Base-by-base conservation (phyloP, 345 rosid genomes). In the Citrus medica region DNA sequence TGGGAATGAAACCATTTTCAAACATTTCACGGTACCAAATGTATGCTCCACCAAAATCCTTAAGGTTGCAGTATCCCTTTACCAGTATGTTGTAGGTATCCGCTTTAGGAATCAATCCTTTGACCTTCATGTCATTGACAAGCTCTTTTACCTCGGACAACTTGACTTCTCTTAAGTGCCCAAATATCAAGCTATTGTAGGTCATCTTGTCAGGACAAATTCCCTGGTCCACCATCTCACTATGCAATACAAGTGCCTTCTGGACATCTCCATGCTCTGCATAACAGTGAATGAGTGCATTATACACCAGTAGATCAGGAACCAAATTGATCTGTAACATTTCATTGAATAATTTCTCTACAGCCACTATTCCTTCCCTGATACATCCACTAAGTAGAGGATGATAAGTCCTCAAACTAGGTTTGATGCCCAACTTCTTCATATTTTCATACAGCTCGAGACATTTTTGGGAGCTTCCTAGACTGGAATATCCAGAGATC, bases 11-110 rank as follows among this genome's bases (percentile, higher is more conserved):
- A 78, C 89, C 87, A 80, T 84, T 84, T 22, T 83, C 89, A 25
- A 86, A 67, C 97, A 93, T 92, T 85, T 90, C 92, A 82, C 90
- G 85, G 82, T 86, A 90, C 95, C 97, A 92, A 81, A 12, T 30
- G 80, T 89, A 93, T 40, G 93, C 98, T 56, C 87, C 92, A 55
- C 38, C 40, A 75, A 83, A 90, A 67, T 89, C 86, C 75, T 83
- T 86, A 25, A 46, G 66, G 67, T 89, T 87, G 63, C 94, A 90
- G 75, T 87, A 76, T 38, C 92, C 94, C 69, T 83, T 88, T 75
- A 95, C 81, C 75, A 94, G 77, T 77, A 93, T 62, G 79, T 76
- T 82, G 78, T 89, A 93, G 3, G 98, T 93, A 85, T 90, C 98
- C 55, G 91, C 95, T 82, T 85, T 85, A 33, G 87, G 92, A 59